These are phyloP conservation scores for Suillus sp. DNA, from an alignment of 768 basidiomycete species.

Conservation along the genomic window DNA sequence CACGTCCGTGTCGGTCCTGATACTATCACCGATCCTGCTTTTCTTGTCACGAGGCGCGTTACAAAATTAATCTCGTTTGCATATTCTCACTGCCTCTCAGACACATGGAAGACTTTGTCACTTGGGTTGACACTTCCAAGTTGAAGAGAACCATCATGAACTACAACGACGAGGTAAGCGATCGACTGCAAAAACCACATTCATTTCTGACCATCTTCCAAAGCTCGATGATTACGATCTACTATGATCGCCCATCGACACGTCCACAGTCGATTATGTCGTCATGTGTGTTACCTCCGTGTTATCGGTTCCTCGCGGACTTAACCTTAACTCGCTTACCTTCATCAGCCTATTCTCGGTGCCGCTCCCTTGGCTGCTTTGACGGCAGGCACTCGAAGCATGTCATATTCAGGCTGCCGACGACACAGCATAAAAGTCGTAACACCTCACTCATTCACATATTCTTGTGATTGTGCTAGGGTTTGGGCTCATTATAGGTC, in stretches of 20 bases:
- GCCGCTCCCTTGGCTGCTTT: not conserved
- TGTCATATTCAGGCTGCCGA: slow-evolving; percentile 7
- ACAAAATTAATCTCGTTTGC: not conserved
- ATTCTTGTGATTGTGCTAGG: slow-evolving; percentile 6
- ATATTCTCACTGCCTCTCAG: slow-evolving; percentile 39
- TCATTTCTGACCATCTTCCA: slow-evolving; percentile 21
- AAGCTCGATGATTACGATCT: slow-evolving; percentile 96
- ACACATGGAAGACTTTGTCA: slow-evolving; percentile 99
- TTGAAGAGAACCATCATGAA: slow-evolving; percentile 93
- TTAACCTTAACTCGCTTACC: slow-evolving; percentile 8
- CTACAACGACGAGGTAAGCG: slow-evolving; percentile 91
- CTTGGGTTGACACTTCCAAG: slow-evolving; percentile 98
- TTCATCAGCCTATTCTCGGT: slow-evolving; percentile 4
- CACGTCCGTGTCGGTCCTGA: slow-evolving; percentile 97
- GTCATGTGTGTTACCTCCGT: slow-evolving; percentile 5
- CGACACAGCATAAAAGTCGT: slow-evolving; percentile 1
- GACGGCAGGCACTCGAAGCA: not conserved
- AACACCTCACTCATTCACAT: not conserved
- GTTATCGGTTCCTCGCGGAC: slow-evolving; percentile 6
- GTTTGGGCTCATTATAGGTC: not conserved
- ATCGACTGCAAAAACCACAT: not conserved
- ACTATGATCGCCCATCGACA: slow-evolving; percentile 43
- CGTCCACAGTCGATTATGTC: not conserved
- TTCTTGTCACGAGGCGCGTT: slow-evolving; percentile 81
- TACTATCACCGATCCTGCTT: slow-evolving; percentile 94